Conservation (phyloP, 805 yeast species). For the Kuraishia ogatae region DNA sequence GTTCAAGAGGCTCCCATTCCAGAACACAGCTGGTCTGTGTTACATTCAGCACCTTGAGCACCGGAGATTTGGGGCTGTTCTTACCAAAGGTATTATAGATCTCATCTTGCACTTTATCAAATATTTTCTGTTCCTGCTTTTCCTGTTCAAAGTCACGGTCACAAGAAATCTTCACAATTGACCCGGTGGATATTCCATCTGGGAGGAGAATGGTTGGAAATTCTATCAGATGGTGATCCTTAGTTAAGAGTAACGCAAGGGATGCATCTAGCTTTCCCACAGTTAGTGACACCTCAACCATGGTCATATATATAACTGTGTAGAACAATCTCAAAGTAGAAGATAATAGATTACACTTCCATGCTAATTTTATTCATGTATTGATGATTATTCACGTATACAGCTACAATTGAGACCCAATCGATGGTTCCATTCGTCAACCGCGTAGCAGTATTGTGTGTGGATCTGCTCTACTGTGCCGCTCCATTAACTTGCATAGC, state of each 20-base stretch:
- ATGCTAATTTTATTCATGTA: neutral
- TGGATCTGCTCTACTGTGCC: neutral
- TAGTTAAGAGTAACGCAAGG: conserved; percentile 79
- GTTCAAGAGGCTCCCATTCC: conserved; percentile 83
- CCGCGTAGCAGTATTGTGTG: neutral
- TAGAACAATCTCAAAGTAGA: neutral
- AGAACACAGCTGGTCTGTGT: conserved; percentile 94
- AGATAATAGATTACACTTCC: neutral
- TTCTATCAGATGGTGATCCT: conserved; percentile 86
- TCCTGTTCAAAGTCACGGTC: conserved; percentile 70
- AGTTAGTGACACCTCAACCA: conserved; percentile 88
- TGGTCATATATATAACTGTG: conserved; percentile 13
- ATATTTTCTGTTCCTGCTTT: conserved; percentile 43
- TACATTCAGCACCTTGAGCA: conserved; percentile 59
- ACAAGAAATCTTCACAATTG: conserved; percentile 79
- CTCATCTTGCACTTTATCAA: conserved; percentile 61
- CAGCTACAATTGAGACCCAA: neutral
- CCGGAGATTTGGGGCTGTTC: conserved; percentile 63
- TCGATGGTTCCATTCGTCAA: neutral
- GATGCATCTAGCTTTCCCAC: conserved; percentile 97
- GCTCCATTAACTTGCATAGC: neutral
- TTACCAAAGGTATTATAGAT: conserved; percentile 68
- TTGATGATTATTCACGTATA: neutral
- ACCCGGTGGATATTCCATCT: conserved; percentile 84
- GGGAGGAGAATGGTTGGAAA: conserved; percentile 94